Conservation (phyloP, 2,329 filamentous ascomycete genomes). For the Exutisphaerella laricina region DNA sequence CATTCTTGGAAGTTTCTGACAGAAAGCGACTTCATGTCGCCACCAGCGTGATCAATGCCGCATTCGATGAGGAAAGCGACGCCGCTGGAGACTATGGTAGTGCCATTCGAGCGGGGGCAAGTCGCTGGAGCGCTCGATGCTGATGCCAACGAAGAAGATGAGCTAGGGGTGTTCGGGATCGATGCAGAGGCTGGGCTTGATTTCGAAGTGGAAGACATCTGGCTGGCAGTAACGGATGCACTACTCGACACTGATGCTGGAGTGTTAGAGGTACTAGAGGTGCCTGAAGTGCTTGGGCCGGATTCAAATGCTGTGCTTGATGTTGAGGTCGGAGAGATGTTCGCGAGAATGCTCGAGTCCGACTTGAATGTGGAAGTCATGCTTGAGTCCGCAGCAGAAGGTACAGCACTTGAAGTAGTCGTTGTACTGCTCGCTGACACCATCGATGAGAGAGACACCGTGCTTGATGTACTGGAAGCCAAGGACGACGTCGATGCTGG, state of each 20-base stretch:
- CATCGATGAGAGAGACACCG: too few species aligned
- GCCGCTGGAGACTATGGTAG: conserved; percentile 15
- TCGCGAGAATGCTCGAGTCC: too few species aligned
- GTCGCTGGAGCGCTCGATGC: conserved; percentile 4
- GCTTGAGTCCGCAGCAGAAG: too few species aligned
- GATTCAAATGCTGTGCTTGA: too few species aligned
- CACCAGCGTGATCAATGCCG: conserved; percentile 27
- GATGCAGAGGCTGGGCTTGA: conserved; percentile 17
- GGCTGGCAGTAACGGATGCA: too few species aligned
- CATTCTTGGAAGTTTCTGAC: conserved; percentile 22
- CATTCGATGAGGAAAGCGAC: conserved; percentile 14
- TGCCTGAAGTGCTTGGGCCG: too few species aligned
- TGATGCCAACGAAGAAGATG: conserved; percentile 1
- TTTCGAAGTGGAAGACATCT: too few species aligned
- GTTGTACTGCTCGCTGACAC: too few species aligned
- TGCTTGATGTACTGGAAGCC: background rate
- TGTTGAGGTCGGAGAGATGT: too few species aligned
- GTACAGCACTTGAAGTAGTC: too few species aligned
- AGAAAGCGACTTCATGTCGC: conserved; percentile 22
- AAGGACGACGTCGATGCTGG: background rate
- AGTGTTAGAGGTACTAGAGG: conserved; percentile 1
- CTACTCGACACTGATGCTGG: background rate
- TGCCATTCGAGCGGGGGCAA: conserved; percentile 22
- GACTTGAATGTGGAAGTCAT: too few species aligned
- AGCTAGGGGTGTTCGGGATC: too few species aligned